These are phyloP conservation scores for Astragalus glycyphyllos DNA, from an alignment of 306 rosid genomes.

Conservation along the genomic window DNA sequence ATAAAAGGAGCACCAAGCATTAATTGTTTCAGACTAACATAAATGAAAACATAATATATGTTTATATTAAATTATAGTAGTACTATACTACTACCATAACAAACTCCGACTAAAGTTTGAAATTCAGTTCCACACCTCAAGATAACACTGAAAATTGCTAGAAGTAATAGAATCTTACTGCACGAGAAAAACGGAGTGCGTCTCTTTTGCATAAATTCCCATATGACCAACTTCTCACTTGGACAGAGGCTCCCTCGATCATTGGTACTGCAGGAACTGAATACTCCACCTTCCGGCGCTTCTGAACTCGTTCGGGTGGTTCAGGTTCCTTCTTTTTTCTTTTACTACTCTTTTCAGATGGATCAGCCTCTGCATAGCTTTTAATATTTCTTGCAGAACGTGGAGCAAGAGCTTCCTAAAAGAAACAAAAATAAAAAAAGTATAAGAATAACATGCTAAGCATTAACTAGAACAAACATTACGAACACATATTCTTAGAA, in stretches of 20 bases:
- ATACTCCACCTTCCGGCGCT: slow-evolving; percentile 81
- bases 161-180: slow-evolving; percentile 60
- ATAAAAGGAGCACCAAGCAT: slow-evolving; percentile 4
- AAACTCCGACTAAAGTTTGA: slow-evolving; percentile 1
- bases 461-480: slow-evolving; percentile 30
- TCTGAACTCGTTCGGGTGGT: slow-evolving; percentile 74
- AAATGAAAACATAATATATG: not conserved
- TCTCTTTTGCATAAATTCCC: slow-evolving; percentile 94
- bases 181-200: slow-evolving; percentile 85
- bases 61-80: slow-evolving; percentile 2
- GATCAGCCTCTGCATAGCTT: slow-evolving; percentile 90
- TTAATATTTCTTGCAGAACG: slow-evolving; percentile 93
- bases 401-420: slow-evolving; percentile 91
- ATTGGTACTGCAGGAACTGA: slow-evolving; percentile 76
- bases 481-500: not conserved
- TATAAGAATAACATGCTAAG: not conserved
- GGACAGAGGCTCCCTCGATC: slow-evolving; percentile 88
- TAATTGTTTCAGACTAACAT: not conserved
- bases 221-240: slow-evolving; percentile 92
- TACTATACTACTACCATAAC: not conserved
- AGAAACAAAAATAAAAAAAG: not conserved
- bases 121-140: not conserved
- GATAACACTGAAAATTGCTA: not conserved
- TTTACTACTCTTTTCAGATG: slow-evolving; percentile 76
- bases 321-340: slow-evolving; percentile 90